Evolutionary conservation across 495 filamentous ascomycete species (phyloP).

Genomic region (Penicillium silybi): DNA sequence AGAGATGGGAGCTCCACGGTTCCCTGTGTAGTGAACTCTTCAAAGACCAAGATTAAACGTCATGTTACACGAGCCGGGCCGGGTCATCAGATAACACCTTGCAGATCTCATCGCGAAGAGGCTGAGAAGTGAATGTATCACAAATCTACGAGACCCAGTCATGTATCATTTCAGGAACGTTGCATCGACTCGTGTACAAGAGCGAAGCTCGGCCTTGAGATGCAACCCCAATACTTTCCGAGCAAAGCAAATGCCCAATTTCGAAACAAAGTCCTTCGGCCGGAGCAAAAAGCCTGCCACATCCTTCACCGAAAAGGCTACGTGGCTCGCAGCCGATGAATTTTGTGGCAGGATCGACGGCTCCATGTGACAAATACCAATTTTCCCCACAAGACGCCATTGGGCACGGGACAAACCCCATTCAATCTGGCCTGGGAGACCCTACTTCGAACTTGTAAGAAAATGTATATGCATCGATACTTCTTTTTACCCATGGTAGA

Average conservation of each 20-base stretch:
- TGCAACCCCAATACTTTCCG: not conserved
- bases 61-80: slow-evolving; percentile 1
- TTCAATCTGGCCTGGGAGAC: not conserved
- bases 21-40: not conserved
- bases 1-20: not conserved
- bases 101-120: not conserved
- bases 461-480: not conserved
- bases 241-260: not conserved
- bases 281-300: not conserved
- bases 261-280: not conserved
- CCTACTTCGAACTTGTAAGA: not conserved
- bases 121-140: not conserved
- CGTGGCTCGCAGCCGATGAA: slow-evolving; percentile 4
- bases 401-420: not conserved
- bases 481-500: not conserved
- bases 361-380: slow-evolving; percentile 13
- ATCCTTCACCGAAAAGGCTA: not conserved
- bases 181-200: not conserved
- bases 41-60: not conserved
- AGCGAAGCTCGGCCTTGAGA: not conserved
- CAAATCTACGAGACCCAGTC: not conserved
- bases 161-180: not conserved
- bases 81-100: slow-evolving; percentile 2
- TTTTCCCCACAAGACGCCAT: slow-evolving; percentile 4
- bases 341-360: slow-evolving; percentile 1